These are phyloP conservation scores for Setaria viridis DNA, from an alignment of 202 grass and related monocot genomes.

Conservation along the genomic window DNA sequence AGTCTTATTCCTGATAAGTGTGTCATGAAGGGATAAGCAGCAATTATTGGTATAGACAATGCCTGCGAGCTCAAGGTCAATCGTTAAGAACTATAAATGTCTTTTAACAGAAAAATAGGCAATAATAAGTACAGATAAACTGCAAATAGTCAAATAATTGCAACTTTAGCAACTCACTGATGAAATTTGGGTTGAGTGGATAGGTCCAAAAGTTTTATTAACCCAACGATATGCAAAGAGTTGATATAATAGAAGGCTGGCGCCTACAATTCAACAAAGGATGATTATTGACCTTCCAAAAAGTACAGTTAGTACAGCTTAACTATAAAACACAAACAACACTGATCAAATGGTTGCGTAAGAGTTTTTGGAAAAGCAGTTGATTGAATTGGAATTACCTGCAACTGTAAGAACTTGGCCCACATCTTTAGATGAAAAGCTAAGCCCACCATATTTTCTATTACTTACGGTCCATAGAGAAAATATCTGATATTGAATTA, in stretches of 20 bases:
- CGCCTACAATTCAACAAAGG: conserved; percentile 48
- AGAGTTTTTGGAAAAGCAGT: neutral
- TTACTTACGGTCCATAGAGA: conserved; percentile 74
- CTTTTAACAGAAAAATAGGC: neutral
- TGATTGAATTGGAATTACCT: conserved; percentile 41
- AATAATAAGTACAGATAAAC: neutral
- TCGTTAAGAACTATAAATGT: neutral
- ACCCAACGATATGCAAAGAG: conserved; percentile 61
- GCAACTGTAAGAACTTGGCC: conserved; percentile 61
- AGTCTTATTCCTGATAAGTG: conserved; percentile 71
- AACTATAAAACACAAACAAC: neutral
- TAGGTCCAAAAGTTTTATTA: conserved; percentile 57
- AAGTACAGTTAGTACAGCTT: neutral
- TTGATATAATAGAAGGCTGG: conserved; percentile 73
- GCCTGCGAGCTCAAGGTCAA: conserved; percentile 53
- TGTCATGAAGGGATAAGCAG: conserved; percentile 83
- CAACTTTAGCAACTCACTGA: conserved; percentile 42
- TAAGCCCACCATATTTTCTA: conserved; percentile 64
- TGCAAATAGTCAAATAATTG: neutral
- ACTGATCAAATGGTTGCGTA: neutral
- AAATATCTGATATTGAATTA: conserved; percentile 69
- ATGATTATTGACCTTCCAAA: neutral
- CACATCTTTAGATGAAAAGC: conserved; percentile 71
- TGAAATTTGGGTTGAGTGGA: conserved; percentile 55
- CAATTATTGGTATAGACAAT: conserved; percentile 75